Conservation (phyloP, 139 green algal species). For the Micractinium conductrix region DNA sequence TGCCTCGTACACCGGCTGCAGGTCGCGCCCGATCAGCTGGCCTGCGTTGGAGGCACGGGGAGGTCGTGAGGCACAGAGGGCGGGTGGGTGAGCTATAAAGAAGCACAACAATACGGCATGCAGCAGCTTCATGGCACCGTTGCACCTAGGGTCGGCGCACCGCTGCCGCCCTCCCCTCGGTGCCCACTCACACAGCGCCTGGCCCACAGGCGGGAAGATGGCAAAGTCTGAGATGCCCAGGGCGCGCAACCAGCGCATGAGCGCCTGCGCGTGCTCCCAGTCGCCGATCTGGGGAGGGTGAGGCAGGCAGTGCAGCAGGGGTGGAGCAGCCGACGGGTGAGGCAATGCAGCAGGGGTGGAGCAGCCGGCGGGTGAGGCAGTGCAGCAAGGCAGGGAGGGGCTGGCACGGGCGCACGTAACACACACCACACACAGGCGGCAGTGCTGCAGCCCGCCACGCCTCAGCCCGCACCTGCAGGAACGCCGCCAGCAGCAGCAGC, state of each 20-base stretch:
- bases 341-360: neutral
- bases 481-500: slow-evolving; percentile 59
- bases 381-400: too few relatives aligned
- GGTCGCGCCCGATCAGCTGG: neutral
- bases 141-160: too few relatives aligned
- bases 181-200: slow-evolving; percentile 40
- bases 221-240: slow-evolving; percentile 52
- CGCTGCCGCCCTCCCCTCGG: neutral
- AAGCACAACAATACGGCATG: too few relatives aligned
- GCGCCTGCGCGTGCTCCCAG: slow-evolving; percentile 42
- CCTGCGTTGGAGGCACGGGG: neutral
- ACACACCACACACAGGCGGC: too few relatives aligned
- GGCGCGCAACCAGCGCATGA: slow-evolving; percentile 51
- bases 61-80: too few relatives aligned
- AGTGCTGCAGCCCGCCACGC: neutral
- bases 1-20: slow-evolving; percentile 1
- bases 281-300: slow-evolving; percentile 49
- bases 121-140: too few relatives aligned
- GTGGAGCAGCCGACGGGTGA: neutral
- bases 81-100: too few relatives aligned
- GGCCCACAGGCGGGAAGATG: slow-evolving; percentile 47
- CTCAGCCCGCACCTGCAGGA: slow-evolving; percentile 51
- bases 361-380: neutral
- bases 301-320: neutral
- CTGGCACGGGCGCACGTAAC: too few relatives aligned